A percentile compares a stretch with the other conserved stretches of the same genome.
Evolutionary conservation across 805 yeast species (phyloP).

Genomic region (Wilhelminamyces savonicus): DNA sequence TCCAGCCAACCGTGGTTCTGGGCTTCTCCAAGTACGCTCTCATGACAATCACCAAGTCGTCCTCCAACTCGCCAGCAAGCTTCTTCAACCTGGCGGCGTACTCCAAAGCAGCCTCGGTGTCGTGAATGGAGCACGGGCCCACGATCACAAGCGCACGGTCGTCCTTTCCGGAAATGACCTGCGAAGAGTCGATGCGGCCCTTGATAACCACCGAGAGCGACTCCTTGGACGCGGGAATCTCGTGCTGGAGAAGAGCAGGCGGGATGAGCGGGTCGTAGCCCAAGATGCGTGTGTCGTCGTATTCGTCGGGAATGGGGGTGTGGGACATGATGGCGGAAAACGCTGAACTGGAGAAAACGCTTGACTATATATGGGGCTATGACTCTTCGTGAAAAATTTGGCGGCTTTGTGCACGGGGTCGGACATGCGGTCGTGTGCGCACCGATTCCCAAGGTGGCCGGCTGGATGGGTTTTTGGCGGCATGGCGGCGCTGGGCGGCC

Average conservation of each 20-base stretch:
- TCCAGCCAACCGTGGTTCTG: constrained; percentile 99
- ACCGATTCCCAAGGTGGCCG: too few relatives aligned
- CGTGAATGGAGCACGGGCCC: constrained; percentile 97
- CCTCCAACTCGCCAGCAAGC: constrained; percentile 62
- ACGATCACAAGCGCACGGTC: constrained; percentile 85
- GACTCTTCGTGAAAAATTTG: too few relatives aligned
- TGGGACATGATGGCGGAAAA: constrained; percentile 30
- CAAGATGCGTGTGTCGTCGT: constrained; percentile 68
- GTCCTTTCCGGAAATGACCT: constrained; percentile 65
- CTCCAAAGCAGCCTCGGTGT: constrained; percentile 81
- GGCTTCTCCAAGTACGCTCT: constrained; percentile 98
- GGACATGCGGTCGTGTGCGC: too few relatives aligned
- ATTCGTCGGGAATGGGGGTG: constrained; percentile 59
- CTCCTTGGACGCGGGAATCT: constrained; percentile 58
- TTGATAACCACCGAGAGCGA: constrained; percentile 58
- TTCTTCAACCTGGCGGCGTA: constrained; percentile 68
- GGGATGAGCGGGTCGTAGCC: constrained; percentile 95
- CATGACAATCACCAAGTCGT: constrained; percentile 83
- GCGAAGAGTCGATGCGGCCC: constrained; percentile 76
- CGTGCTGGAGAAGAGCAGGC: constrained; percentile 85
- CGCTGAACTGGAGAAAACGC: too few relatives aligned
- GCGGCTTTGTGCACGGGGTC: too few relatives aligned
- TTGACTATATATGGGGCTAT: too few relatives aligned
- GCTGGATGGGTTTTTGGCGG: too few relatives aligned
- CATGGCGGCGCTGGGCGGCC: too few relatives aligned